Conservation (phyloP, 2,329 filamentous ascomycete species). For the Sodiomyces alkalinus region DNA sequence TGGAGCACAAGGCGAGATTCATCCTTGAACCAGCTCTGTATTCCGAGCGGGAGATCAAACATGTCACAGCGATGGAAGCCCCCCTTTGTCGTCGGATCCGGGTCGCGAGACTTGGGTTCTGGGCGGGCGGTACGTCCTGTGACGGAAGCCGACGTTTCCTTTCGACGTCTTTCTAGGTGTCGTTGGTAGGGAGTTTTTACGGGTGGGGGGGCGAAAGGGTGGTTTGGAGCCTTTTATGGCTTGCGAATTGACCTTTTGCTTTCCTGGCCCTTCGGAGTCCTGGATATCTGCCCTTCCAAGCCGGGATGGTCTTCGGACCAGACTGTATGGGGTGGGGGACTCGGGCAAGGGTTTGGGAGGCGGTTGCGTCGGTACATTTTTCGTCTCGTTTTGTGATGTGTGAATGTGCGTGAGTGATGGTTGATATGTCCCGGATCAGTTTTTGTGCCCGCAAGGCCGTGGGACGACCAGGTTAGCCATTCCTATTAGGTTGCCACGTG, state of each 20-base stretch:
- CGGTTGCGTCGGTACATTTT: conserved; percentile 27
- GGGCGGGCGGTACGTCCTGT: conserved; percentile 3
- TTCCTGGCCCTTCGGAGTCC: conserved; percentile 18
- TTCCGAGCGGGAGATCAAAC: conserved; percentile 55
- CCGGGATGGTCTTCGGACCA: no score
- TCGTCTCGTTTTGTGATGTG: neutral
- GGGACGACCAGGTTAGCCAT: no score
- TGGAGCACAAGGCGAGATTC: conserved; percentile 62
- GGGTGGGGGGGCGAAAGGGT: conserved; percentile 15
- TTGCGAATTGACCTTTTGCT: conserved; percentile 28
- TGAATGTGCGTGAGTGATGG: neutral
- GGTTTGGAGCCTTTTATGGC: conserved; percentile 16
- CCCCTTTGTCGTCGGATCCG: conserved; percentile 1
- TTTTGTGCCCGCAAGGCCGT: no score
- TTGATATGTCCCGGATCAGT: no score
- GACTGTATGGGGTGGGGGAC: conserved; percentile 12
- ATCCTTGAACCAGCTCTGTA: conserved; percentile 60
- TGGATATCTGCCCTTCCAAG: conserved; percentile 21
- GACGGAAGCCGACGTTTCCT: conserved; percentile 10
- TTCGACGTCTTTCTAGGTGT: conserved; percentile 3
- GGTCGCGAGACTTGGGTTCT: conserved; percentile 10
- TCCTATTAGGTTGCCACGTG: no score
- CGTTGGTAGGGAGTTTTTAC: conserved; percentile 13
- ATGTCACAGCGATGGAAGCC: neutral
- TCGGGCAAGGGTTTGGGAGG: conserved; percentile 18